These are phyloP conservation scores for Lonicera japonica DNA, from an alignment of 129 eudicot species.

Conservation along the genomic window DNA sequence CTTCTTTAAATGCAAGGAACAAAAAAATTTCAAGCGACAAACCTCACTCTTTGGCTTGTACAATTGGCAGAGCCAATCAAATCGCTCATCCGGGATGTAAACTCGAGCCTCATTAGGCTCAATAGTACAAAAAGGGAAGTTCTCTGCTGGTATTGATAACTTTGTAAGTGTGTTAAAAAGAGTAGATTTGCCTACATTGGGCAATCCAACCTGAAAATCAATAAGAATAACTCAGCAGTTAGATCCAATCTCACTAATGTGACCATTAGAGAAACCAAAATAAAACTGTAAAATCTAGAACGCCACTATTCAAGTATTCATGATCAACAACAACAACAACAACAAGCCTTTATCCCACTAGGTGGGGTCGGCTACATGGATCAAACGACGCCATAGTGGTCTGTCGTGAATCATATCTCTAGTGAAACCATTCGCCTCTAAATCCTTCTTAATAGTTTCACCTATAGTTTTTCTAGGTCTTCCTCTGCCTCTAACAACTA, in stretches of 20 bases:
- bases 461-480: too few species aligned
- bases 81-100: slow-evolving; percentile 89
- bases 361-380: too few species aligned
- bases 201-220: slow-evolving; percentile 82
- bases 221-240: not conserved
- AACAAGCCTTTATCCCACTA: too few species aligned
- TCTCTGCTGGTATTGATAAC: slow-evolving; percentile 95
- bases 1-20: not conserved
- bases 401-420: too few species aligned
- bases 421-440: too few species aligned
- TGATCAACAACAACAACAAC: too few species aligned
- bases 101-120: slow-evolving; percentile 99
- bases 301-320: too few species aligned
- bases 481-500: too few species aligned
- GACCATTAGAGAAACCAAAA: not conserved
- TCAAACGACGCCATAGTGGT: too few species aligned
- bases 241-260: not conserved
- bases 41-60: slow-evolving; percentile 98
- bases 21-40: slow-evolving; percentile 2
- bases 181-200: slow-evolving; percentile 97
- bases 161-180: slow-evolving; percentile 95
- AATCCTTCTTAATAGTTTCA: too few species aligned
- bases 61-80: slow-evolving; percentile 89
- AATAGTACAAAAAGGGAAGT: slow-evolving; percentile 95
- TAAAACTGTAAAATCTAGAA: too few species aligned